Base-by-base conservation (phyloP, 202 grass and related monocot genomes). In the Elaeis oleifera region DNA sequence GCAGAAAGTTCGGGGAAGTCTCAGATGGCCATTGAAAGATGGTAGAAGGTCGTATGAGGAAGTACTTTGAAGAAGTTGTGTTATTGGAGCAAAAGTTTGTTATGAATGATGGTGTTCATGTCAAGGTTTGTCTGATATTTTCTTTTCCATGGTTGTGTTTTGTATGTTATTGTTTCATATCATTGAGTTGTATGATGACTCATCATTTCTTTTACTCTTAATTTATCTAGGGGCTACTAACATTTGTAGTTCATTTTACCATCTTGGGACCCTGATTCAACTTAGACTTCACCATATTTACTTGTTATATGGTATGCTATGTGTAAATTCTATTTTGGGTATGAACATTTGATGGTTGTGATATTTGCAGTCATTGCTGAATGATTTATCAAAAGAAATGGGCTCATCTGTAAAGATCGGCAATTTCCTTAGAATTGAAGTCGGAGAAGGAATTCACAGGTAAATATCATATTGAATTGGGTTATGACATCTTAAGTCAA, bases 1-100 rank as follows among this genome's bases (percentile, higher is more conserved):
- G 92, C 92, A 50, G 71, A 91, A 86, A 88, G 79, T 69, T 97
- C 82, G 60, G 88, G 88, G 60, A 97, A 97, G 71, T 70, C 92
- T 17, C 84, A 91, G 80, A 84, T 89, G 77, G 92, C 84, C 50
- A 89, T 97, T 64, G 92, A 97, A 97, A 92, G 76, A 97, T 97
- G 92, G 88, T 91, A 18, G 92, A 97, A 83, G 88, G 88, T 22
- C 82, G 84, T 66, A 72, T 97, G 60, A 83, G 82, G 65, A 91
- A 97, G 71, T 97, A 92, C 61, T 91, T 69, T 66, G 88, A 97
- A 83, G 92, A 97, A 71, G 79, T 89, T 63, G 92, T 92, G 24
- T 79, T 97, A 26, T 78, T 86, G 82, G 92, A 91, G 73, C 92
- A 97, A 81, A 97, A 86, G 59, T 86, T 79, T 79, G 61, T 92